These are phyloP conservation scores for Starmerella floris DNA, from an alignment of 805 yeast species.

Conservation along the genomic window DNA sequence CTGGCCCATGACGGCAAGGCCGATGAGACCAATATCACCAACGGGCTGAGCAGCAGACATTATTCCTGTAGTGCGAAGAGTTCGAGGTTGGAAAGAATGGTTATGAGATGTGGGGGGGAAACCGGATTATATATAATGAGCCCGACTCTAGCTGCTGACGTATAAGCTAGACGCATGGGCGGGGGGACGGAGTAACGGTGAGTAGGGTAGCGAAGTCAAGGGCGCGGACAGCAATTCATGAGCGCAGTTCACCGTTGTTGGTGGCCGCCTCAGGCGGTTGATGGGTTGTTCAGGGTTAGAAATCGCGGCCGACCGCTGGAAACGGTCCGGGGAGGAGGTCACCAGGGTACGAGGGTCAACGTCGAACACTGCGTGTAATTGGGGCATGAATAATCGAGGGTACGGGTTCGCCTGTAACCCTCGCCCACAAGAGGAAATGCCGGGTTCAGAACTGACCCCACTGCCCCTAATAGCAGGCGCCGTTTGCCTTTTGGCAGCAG, in stretches of 20 bases:
- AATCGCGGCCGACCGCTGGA: too few species aligned
- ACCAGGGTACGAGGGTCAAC: too few species aligned
- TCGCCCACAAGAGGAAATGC: too few species aligned
- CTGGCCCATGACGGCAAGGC: slow-evolving; percentile 98
- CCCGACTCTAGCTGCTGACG: background rate
- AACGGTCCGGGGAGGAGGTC: too few species aligned
- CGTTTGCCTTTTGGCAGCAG: too few species aligned
- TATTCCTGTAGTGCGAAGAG: background rate
- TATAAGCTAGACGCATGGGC: background rate
- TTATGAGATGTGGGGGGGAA: background rate
- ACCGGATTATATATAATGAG: background rate
- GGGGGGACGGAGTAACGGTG: background rate
- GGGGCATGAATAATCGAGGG: too few species aligned
- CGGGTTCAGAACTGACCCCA: too few species aligned
- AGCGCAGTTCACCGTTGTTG: background rate
- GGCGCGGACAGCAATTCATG: background rate
- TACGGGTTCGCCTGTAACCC: too few species aligned
- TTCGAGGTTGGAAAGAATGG: too few species aligned
- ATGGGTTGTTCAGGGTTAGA: too few species aligned
- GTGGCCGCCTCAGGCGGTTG: background rate
- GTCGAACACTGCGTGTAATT: too few species aligned
- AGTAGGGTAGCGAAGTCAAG: background rate
- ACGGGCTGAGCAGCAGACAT: slow-evolving; percentile 16
- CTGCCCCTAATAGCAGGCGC: too few species aligned
- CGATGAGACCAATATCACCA: slow-evolving; percentile 96